These are phyloP conservation scores for Phaseolus coccineus DNA, from an alignment of 331 rosid genomes.

Conservation along the genomic window DNA sequence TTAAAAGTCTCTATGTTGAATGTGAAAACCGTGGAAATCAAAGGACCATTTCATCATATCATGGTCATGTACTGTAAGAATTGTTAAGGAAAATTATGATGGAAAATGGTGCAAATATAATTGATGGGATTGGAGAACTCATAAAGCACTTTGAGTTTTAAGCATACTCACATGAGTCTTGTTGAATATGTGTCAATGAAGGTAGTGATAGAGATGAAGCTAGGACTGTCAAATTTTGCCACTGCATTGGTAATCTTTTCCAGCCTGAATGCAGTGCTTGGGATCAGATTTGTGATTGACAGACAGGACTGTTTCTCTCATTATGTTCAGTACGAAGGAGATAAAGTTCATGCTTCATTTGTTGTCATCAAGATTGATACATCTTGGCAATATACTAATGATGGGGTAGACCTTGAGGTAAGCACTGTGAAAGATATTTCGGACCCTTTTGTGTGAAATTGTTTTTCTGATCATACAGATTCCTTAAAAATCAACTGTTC, in stretches of 20 bases:
- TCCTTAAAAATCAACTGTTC: neutral
- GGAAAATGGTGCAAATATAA: neutral
- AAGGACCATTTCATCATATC: neutral
- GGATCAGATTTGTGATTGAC: constrained; percentile 79
- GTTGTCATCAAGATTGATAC: constrained; percentile 65
- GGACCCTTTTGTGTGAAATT: neutral
- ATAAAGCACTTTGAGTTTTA: too few species aligned
- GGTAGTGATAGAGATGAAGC: constrained; percentile 50
- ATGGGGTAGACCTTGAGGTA: constrained; percentile 72
- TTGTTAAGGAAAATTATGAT: neutral
- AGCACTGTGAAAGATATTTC: neutral
- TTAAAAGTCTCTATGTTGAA: neutral
- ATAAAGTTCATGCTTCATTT: constrained; percentile 70
- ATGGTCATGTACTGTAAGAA: neutral
- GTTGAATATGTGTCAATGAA: constrained; percentile 21
- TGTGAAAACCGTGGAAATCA: neutral
- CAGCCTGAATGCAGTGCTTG: constrained; percentile 51
- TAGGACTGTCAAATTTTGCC: constrained; percentile 39
- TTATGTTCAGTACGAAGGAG: constrained; percentile 58
- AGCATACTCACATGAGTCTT: constrained; percentile 4
- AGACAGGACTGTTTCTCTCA: constrained; percentile 74
- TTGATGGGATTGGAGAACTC: too few species aligned
- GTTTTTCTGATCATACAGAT: constrained; percentile 6
- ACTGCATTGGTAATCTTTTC: constrained; percentile 48
- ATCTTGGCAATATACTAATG: constrained; percentile 59